Percentiles rank a stretch among this genome's conserved stretches.
Evolutionary conservation across 1,284 basidiomycete genomes (phyloP).

Genomic region (Rhodotorula sp.): DNA sequence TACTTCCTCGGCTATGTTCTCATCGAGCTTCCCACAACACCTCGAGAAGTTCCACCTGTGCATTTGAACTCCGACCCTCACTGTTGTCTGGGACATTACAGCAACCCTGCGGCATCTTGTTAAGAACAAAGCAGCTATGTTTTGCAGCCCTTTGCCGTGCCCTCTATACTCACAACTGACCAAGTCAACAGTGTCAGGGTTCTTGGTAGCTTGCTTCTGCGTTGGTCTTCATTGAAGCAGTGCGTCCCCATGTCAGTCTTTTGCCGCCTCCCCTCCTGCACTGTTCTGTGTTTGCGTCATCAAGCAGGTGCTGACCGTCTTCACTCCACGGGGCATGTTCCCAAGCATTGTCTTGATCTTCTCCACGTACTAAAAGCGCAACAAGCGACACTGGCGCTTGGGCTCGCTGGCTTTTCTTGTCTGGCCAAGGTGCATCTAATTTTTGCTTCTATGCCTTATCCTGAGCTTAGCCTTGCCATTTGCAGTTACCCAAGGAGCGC

Average conservation of each 20-base stretch:
- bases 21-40: slow-evolving; percentile 43
- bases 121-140: slow-evolving; percentile 53
- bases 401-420: slow-evolving; percentile 61
- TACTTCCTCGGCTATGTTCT: slow-evolving; percentile 30
- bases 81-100: slow-evolving; percentile 61
- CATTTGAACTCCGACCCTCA: slow-evolving; percentile 62
- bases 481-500: slow-evolving; percentile 28
- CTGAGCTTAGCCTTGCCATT: not conserved
- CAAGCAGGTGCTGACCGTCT: too few species aligned
- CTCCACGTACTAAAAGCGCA: too few species aligned
- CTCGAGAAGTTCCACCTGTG: slow-evolving; percentile 53
- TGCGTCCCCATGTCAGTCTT: too few species aligned
- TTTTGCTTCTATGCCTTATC: slow-evolving; percentile 40
- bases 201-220: slow-evolving; percentile 61
- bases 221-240: slow-evolving; percentile 59
- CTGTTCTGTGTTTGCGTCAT: too few species aligned
- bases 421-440: slow-evolving; percentile 58
- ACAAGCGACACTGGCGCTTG: too few species aligned
- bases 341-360: too few species aligned
- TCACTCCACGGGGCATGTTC: too few species aligned
- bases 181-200: slow-evolving; percentile 44
- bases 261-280: too few species aligned
- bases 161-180: too few species aligned
- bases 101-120: slow-evolving; percentile 62
- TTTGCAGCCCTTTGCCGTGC: too few species aligned